Conservation (phyloP, 2,329 filamentous ascomycete species). For the Ceratocystis papillata region DNA sequence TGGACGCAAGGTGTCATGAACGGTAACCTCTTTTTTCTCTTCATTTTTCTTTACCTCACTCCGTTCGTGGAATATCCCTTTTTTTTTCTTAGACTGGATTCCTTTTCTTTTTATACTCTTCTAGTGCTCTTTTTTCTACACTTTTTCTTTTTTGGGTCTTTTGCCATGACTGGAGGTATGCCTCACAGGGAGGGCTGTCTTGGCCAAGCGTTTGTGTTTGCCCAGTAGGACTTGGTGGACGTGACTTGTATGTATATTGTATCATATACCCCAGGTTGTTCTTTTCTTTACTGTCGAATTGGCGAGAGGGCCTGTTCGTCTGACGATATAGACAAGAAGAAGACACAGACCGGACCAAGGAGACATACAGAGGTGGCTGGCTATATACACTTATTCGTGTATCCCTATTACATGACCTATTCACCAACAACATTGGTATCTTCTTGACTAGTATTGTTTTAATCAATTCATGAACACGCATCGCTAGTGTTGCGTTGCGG, state of each 20-base stretch:
- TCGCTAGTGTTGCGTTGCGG: not conserved
- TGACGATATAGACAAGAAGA: too few species aligned
- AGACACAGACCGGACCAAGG: too few species aligned
- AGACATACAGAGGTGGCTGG: not conserved
- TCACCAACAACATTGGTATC: too few species aligned
- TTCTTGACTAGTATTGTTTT: not conserved
- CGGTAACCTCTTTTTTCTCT: not conserved
- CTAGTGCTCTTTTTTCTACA: not conserved
- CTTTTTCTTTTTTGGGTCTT: not conserved
- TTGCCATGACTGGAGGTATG: too few species aligned
- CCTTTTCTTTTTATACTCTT: not conserved
- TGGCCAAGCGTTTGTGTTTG: too few species aligned
- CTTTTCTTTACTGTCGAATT: slow-evolving; percentile 18
- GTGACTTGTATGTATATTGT: not conserved
- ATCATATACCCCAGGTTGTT: slow-evolving; percentile 16
- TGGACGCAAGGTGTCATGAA: not conserved
- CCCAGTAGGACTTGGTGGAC: not conserved
- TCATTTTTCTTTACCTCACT: not conserved
- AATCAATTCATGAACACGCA: not conserved
- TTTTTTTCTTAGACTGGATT: not conserved
- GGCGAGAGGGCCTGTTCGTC: not conserved
- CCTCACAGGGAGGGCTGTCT: too few species aligned
- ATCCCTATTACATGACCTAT: not conserved
- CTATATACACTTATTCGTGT: not conserved
- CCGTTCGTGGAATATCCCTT: not conserved